phyloP scores from a whole-genome alignment of 805 yeast genomes.

The Yarrowia sp. region DNA sequence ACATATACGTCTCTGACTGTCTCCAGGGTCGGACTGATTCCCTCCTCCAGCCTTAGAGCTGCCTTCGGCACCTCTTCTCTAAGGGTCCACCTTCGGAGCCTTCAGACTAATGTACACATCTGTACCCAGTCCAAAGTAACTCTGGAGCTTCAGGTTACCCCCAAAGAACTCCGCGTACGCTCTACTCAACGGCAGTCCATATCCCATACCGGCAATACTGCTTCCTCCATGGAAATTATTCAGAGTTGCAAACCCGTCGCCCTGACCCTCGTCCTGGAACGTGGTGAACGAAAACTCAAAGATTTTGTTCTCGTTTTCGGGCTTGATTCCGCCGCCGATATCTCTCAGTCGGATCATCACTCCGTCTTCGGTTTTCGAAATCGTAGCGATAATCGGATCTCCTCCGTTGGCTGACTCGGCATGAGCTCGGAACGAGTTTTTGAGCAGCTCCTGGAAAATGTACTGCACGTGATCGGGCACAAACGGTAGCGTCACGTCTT shows the following conservation, averaged over 20 bases:
- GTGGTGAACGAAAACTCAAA: slow-evolving; percentile 90
- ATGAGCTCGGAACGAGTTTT: slow-evolving; percentile 87
- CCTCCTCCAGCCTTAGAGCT: neutral
- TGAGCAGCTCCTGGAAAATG: slow-evolving; percentile 81
- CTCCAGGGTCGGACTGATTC: no score
- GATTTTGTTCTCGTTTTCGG: slow-evolving; percentile 66
- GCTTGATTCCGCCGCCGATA: slow-evolving; percentile 86
- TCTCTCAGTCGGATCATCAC: slow-evolving; percentile 82
- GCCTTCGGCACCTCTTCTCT: slow-evolving; percentile 5
- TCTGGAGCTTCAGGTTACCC: slow-evolving; percentile 71
- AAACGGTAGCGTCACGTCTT: slow-evolving; percentile 72
- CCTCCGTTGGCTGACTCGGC: slow-evolving; percentile 62
- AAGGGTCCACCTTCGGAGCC: slow-evolving; percentile 3
- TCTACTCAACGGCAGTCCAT: slow-evolving; percentile 85
- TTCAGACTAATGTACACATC: slow-evolving; percentile 64
- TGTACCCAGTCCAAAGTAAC: slow-evolving; percentile 79
- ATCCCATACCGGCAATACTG: slow-evolving; percentile 92
- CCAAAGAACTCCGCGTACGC: slow-evolving; percentile 78
- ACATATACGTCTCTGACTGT: no score
- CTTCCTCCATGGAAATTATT: slow-evolving; percentile 72
- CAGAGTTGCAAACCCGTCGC: slow-evolving; percentile 61
- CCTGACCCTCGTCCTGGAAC: slow-evolving; percentile 61
- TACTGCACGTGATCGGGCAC: slow-evolving; percentile 89
- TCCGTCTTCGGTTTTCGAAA: slow-evolving; percentile 56
- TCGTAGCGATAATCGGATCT: slow-evolving; percentile 58